A percentile compares a stretch with the other conserved stretches of the same genome.
Conservation (phyloP, 78 protist species). For the Mantamonas sphyraenae region DNA sequence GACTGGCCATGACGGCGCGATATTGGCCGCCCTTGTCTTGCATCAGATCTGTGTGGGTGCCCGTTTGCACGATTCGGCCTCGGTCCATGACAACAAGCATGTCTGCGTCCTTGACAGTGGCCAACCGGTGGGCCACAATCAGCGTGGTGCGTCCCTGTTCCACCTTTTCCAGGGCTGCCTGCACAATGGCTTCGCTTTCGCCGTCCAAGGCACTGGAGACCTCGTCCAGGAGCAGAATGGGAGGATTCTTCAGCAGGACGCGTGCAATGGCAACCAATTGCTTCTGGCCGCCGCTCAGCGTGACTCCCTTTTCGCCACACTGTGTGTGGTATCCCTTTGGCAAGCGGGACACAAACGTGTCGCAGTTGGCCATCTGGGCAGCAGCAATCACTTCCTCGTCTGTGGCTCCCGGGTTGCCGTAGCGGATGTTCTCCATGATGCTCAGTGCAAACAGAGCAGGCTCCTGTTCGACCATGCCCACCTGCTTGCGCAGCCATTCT, state of each 20-base stretch:
- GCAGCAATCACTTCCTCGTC: slow-evolving; percentile 25
- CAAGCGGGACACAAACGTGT: too few relatives aligned
- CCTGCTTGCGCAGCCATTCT: slow-evolving; percentile 48
- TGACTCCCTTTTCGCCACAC: slow-evolving; percentile 74
- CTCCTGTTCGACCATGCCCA: slow-evolving; percentile 73
- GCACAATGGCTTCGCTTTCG: slow-evolving; percentile 71
- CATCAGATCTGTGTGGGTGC: slow-evolving; percentile 83
- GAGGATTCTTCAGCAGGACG: slow-evolving; percentile 71
- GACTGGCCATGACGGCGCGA: too few relatives aligned
- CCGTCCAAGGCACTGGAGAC: slow-evolving; percentile 93
- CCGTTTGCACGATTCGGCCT: slow-evolving; percentile 77
- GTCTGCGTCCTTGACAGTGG: slow-evolving; percentile 78
- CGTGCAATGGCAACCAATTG: slow-evolving; percentile 92
- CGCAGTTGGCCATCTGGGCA: slow-evolving; percentile 68
- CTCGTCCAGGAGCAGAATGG: slow-evolving; percentile 88
- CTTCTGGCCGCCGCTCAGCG: slow-evolving; percentile 92
- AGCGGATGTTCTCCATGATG: slow-evolving; percentile 73
- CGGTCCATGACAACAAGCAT: slow-evolving; percentile 58
- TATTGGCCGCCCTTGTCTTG: too few relatives aligned
- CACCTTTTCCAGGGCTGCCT: slow-evolving; percentile 65
- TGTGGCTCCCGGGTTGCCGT: slow-evolving; percentile 51
- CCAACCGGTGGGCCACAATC: slow-evolving; percentile 93
- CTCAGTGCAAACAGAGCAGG: slow-evolving; percentile 67
- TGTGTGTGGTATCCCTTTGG: too few relatives aligned
- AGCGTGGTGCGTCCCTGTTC: slow-evolving; percentile 69